Evolutionary conservation across 2,329 filamentous ascomycete genomes (phyloP).

Genomic region (Clarireedia hainanense): DNA sequence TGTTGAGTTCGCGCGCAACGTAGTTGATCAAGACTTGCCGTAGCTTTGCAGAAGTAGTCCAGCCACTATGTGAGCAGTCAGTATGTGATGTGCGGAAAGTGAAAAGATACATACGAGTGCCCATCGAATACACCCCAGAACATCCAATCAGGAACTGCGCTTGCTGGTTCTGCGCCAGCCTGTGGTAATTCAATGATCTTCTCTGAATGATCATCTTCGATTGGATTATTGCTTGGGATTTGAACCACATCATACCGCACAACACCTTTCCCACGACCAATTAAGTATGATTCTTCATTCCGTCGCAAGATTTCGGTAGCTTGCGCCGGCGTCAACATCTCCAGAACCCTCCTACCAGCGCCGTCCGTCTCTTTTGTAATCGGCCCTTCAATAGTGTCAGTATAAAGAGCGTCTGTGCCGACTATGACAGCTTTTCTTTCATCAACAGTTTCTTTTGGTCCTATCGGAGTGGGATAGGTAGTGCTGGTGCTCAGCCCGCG

Average conservation of each 20-base stretch:
- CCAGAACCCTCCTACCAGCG: conserved; percentile 75
- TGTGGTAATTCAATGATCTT: conserved; percentile 89
- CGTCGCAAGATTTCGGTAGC: conserved; percentile 81
- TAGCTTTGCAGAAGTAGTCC: conserved; percentile 95
- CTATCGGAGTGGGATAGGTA: conserved; percentile 15
- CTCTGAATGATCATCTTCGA: conserved; percentile 96
- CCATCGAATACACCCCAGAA: conserved; percentile 99
- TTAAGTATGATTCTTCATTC: conserved; percentile 85
- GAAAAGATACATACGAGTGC: conserved; percentile 58
- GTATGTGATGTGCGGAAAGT: too few species aligned
- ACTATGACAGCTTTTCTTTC: conserved; percentile 71
- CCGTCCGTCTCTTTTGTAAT: conserved; percentile 83
- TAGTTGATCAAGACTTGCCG: conserved; percentile 87
- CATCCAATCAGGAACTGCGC: conserved; percentile 82
- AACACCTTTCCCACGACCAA: conserved; percentile 83
- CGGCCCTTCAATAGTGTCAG: conserved; percentile 76
- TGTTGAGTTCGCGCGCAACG: conserved; percentile 86
- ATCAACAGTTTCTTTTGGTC: conserved; percentile 21
- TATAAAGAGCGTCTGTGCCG: conserved; percentile 83
- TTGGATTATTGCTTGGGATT: conserved; percentile 91
- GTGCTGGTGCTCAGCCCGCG: conserved; percentile 19
- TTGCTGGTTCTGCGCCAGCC: conserved; percentile 39
- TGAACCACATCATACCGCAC: conserved; percentile 93
- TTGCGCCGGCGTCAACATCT: conserved; percentile 95
- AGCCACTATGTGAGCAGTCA: conserved; percentile 53